Evolutionary conservation across 192 early-diverging fungal species (phyloP).

Genomic region (Backusella luteola): DNA sequence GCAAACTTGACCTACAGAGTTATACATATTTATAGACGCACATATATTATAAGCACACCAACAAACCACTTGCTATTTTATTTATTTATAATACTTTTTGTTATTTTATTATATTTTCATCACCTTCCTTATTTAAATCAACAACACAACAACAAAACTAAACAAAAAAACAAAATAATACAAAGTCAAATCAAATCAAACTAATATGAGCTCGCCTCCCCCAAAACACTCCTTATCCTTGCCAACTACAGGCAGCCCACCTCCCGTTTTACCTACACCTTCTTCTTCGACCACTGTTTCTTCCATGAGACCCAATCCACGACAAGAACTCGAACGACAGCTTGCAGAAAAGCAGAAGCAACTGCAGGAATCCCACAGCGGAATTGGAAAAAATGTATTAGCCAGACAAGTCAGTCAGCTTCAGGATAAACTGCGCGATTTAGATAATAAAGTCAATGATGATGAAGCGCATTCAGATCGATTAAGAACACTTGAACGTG

Average conservation of each 20-base stretch:
- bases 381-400: conserved; percentile 30
- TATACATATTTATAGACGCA: not conserved
- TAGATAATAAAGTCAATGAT: conserved; percentile 3
- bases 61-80: not conserved
- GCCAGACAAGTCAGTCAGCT: conserved; percentile 24
- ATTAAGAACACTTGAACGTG: conserved; percentile 31
- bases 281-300: conserved; percentile 18
- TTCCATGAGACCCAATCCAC: not conserved
- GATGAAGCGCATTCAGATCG: conserved; percentile 23
- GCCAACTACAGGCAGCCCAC: conserved; percentile 14
- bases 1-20: conserved; percentile 1
- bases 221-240: conserved; percentile 30
- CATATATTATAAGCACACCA: not conserved
- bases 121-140: conserved; percentile 1
- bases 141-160: not conserved
- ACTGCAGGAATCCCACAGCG: conserved; percentile 17
- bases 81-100: not conserved
- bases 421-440: conserved; percentile 17
- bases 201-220: conserved; percentile 22
- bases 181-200: not conserved
- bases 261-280: conserved; percentile 28
- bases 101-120: not conserved
- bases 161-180: not conserved
- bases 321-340: conserved; percentile 24
- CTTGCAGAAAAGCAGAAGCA: conserved; percentile 28